Evolutionary conservation across 139 green algal species (phyloP), one percentile per base, ranked within the genome.

Genomic region (Microglena sp.): DNA sequence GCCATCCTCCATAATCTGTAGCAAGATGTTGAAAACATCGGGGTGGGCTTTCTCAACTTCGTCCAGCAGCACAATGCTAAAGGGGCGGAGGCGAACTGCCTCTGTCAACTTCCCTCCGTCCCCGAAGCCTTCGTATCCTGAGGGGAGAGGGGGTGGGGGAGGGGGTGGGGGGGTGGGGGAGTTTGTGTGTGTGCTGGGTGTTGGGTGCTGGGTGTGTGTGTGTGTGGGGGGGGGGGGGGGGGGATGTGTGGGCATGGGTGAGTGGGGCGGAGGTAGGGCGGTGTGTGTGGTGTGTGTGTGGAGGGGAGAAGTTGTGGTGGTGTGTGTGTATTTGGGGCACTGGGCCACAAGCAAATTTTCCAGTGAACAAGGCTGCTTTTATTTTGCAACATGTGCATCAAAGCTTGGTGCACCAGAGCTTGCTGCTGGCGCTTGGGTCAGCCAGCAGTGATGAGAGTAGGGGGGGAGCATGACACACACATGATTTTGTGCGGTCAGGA

Each of bases 31-130:
- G 84, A 98, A 97, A 34, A 99, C 91, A 69, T 99, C 94, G 1
- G 94, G 94, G 82, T 99, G 94, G 35, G 94, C 94, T 78, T 99
- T 99, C 77, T 99, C 94, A 15, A 99, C 86, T 79, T 99, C 94
- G 73, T 99, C 94, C 58, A 99, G 84, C 45, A 99, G 89, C 50
- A 97, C 70, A 21, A 99, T 66, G 62, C 65, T 79, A 80, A 85
- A 92, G 1, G 93, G 93, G 27, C 78, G 83, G 30, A 89, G 77
- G 44, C 85, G 73, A 21, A 89, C 76, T 1, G 90, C 90, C 83
- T 99, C 94, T 1, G 94, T 98, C 31, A 99, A 85, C 80, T 98
- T 94, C 57, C 93, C 93, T 58, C 94, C 94, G 66, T 98, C 93
- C 45, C 96, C 94, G 46, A 91, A 98, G 2, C 94, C 94, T 5